Percentiles rank a stretch among this genome's conserved stretches.
phyloP scores from a whole-genome alignment of 768 basidiomycete species.

The Lentinula aciculospora region DNA sequence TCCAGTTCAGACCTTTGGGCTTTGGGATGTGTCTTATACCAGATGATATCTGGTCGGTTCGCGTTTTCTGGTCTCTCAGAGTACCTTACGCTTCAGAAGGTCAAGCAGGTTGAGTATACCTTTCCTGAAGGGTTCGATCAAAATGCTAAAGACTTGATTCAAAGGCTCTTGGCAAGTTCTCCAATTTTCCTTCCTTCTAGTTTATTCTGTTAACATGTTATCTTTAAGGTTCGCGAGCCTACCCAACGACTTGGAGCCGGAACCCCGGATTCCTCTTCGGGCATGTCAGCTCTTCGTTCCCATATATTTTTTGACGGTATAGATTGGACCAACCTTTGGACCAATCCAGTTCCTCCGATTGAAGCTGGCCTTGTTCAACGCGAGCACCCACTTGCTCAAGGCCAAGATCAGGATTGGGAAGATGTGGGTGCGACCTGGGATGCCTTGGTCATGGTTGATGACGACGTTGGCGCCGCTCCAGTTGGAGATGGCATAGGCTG shows the following conservation, averaged over 20 bases:
- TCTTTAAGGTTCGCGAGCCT: conserved; percentile 52
- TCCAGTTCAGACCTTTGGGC: conserved; percentile 92
- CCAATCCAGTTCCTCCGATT: conserved; percentile 48
- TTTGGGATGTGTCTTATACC: conserved; percentile 89
- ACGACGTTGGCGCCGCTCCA: conserved; percentile 2
- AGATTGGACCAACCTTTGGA: conserved; percentile 65
- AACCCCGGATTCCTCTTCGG: conserved; percentile 27
- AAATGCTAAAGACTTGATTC: conserved; percentile 75
- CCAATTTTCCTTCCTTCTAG: background rate
- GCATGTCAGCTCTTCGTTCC: conserved; percentile 42
- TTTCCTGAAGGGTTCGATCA: conserved; percentile 85
- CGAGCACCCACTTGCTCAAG: conserved; percentile 24
- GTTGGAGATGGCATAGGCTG: conserved; percentile 42
- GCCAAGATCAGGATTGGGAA: conserved; percentile 38
- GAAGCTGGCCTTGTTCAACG: conserved; percentile 55
- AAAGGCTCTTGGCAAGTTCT: conserved; percentile 61
- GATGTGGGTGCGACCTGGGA: conserved; percentile 55
- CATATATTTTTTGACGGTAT: conserved; percentile 60
- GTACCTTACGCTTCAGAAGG: conserved; percentile 93
- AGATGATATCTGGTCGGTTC: conserved; percentile 87
- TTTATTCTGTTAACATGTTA: conserved; percentile 5
- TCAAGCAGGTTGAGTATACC: conserved; percentile 80
- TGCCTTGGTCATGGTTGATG: conserved; percentile 29
- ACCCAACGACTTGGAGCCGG: conserved; percentile 55
- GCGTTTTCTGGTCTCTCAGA: conserved; percentile 90